phyloP scores from a whole-genome alignment of 2,329 filamentous ascomycete genomes.

The Polytolypa hystricis region DNA sequence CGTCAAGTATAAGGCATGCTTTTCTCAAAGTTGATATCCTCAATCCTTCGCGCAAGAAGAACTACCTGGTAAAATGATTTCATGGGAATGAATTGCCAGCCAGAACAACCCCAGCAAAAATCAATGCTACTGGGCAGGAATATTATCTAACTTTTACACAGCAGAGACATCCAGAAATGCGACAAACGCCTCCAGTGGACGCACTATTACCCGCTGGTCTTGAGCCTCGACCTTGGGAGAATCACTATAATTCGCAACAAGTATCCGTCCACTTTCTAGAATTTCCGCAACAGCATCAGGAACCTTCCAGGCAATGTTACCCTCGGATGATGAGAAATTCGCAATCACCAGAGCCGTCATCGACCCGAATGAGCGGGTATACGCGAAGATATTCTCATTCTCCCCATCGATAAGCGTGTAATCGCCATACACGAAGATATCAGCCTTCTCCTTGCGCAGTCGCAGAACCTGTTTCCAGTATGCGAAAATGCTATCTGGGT shows the following conservation, averaged over 20 bases:
- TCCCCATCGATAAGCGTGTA: slow-evolving; percentile 46
- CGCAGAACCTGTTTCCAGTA: slow-evolving; percentile 53
- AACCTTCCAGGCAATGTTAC: slow-evolving; percentile 13
- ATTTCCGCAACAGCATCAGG: slow-evolving; percentile 8
- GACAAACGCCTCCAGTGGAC: no score
- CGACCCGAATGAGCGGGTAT: slow-evolving; percentile 33
- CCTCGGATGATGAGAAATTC: slow-evolving; percentile 21
- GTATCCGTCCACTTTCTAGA: background rate
- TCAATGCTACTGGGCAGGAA: no score
- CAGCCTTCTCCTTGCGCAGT: slow-evolving; percentile 48
- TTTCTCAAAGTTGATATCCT: no score
- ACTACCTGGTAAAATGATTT: no score
- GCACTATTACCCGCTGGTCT: no score
- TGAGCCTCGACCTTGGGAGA: no score
- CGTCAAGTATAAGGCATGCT: no score
- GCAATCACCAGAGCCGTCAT: slow-evolving; percentile 18
- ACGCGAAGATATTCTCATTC: slow-evolving; percentile 45
- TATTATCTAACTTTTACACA: no score
- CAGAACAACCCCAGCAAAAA: no score
- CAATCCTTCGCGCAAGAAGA: no score
- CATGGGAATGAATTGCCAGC: no score
- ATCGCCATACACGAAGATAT: slow-evolving; percentile 57
- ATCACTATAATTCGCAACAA: slow-evolving; percentile 1
- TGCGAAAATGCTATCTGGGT: slow-evolving; percentile 42
- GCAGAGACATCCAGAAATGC: no score